Evolutionary conservation across 2,329 filamentous ascomycete genomes (phyloP), one percentile per base, ranked within the genome.

Genomic region (Claviceps sp.): DNA sequence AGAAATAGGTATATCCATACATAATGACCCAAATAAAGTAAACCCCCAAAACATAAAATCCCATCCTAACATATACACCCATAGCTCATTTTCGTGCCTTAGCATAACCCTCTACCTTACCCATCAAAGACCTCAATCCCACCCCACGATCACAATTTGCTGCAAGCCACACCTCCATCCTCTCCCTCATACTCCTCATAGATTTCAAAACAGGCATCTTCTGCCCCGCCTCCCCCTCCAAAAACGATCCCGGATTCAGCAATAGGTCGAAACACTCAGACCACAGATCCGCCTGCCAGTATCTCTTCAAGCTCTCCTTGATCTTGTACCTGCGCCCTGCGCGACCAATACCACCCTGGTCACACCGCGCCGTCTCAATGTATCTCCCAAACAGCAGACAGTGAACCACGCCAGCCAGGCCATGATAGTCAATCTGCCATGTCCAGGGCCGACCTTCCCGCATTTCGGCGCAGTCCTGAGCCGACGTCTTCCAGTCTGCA

Each of bases 231-330:
- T 90, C 89, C 1, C 64, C 71, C 10, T 77, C 77, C n/a, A 79
- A 67, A 67, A 30, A 81, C 53, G 74, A 75, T 2, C 78, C 75
- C 0, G 91, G 90, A 66, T 98, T 98, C 44, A 98, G 73, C 57
- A 97, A 70, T 54, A 97, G 61, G 57, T 90, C 85, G 65, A 98
- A 95, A 47, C 85, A 82, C 55, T 86, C 82, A 2, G 65, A 70
- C 93, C 93, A 98, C 45, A 97, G 80, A 48, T 95, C 89, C 48
- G 83, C 85, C 73, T 97, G 90, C 93, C 93, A 98, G 69, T 98
- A 98, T 45, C 93, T 72, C 73, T 98, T 98, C 55, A 97, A 70
- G 14, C 74, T 80, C 68, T 96, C 91, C 50, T 85, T 80, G 58
- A 96, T 82, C 56, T 78, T 81, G 70, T 95, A 97, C 47, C 76